These are phyloP conservation scores for Cutaneotrichosporon arboriforme DNA, from an alignment of 1,284 basidiomycete genomes.

Conservation along the genomic window DNA sequence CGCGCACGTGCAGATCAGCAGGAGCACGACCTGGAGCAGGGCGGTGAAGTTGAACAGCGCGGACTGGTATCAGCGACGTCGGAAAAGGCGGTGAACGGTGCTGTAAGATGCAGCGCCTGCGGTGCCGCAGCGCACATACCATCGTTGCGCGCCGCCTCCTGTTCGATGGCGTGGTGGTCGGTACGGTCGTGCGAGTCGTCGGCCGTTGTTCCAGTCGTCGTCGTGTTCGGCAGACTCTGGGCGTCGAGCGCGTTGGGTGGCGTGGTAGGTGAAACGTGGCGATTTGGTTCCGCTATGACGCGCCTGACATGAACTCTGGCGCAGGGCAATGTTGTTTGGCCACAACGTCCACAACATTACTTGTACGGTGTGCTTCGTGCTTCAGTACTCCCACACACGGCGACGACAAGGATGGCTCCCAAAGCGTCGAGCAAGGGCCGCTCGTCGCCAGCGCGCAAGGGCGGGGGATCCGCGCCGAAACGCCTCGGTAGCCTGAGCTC, in stretches of 20 bases:
- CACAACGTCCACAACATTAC: too few relatives aligned
- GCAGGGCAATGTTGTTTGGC: too few relatives aligned
- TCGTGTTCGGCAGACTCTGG: too few relatives aligned
- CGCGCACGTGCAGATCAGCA: constrained; percentile 95
- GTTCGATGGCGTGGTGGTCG: too few relatives aligned
- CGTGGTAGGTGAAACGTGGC: too few relatives aligned
- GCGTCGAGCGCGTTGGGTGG: too few relatives aligned
- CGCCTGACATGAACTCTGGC: not conserved
- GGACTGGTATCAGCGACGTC: constrained; percentile 56
- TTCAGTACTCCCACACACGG: too few relatives aligned
- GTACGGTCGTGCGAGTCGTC: too few relatives aligned
- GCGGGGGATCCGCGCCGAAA: constrained; percentile 15
- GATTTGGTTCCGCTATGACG: not conserved
- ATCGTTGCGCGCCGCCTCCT: not conserved
- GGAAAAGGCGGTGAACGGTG: too few relatives aligned
- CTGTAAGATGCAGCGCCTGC: not conserved
- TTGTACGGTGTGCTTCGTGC: too few relatives aligned
- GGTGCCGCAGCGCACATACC: not conserved
- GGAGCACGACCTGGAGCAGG: constrained; percentile 82
- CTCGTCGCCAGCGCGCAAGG: not conserved
- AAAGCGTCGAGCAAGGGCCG: not conserved
- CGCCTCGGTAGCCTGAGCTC: constrained; percentile 34
- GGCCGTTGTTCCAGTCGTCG: too few relatives aligned
- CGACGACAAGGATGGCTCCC: constrained; percentile 3
- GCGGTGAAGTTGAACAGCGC: constrained; percentile 98